These are phyloP conservation scores for Dactylonectria macrodidyma DNA, from an alignment of 2,329 filamentous ascomycete species.

Conservation along the genomic window DNA sequence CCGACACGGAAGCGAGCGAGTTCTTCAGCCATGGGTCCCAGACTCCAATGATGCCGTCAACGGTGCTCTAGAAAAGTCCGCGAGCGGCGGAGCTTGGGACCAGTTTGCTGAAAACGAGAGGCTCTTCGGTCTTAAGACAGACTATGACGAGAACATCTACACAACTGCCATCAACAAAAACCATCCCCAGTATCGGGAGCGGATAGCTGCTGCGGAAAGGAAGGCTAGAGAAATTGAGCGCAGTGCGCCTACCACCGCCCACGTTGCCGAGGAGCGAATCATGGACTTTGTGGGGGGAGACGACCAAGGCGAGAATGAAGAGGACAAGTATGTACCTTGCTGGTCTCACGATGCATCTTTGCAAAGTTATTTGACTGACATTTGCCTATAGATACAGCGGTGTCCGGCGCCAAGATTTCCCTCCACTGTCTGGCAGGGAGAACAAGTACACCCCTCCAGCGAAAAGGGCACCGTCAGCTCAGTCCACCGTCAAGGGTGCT, in stretches of 20 bases:
- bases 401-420: slow-evolving; percentile 83
- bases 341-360: background rate
- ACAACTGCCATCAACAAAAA: slow-evolving; percentile 91
- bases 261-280: slow-evolving; percentile 91
- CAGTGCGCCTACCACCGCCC: slow-evolving; percentile 80
- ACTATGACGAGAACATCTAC: slow-evolving; percentile 95
- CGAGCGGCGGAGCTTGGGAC: slow-evolving; percentile 79
- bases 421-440: slow-evolving; percentile 71
- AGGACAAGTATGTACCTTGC: slow-evolving; percentile 80
- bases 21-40: slow-evolving; percentile 86
- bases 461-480: slow-evolving; percentile 82
- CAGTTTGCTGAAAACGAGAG: slow-evolving; percentile 93
- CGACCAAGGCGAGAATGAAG: slow-evolving; percentile 84
- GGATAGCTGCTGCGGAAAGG: slow-evolving; percentile 83
- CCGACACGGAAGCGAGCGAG: slow-evolving; percentile 78
- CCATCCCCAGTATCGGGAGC: slow-evolving; percentile 85
- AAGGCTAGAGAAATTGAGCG: slow-evolving; percentile 93
- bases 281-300: slow-evolving; percentile 76
- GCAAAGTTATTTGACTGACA: slow-evolving; percentile 36
- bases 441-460: slow-evolving; percentile 94
- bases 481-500: slow-evolving; percentile 81
- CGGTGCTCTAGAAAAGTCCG: slow-evolving; percentile 77
- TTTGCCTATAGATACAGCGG: slow-evolving; percentile 81
- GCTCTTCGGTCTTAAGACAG: slow-evolving; percentile 88
- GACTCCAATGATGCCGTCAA: slow-evolving; percentile 74